Evolutionary conservation across 2,329 filamentous ascomycete genomes (phyloP).

Genomic region (Botrytis sinoallii): DNA sequence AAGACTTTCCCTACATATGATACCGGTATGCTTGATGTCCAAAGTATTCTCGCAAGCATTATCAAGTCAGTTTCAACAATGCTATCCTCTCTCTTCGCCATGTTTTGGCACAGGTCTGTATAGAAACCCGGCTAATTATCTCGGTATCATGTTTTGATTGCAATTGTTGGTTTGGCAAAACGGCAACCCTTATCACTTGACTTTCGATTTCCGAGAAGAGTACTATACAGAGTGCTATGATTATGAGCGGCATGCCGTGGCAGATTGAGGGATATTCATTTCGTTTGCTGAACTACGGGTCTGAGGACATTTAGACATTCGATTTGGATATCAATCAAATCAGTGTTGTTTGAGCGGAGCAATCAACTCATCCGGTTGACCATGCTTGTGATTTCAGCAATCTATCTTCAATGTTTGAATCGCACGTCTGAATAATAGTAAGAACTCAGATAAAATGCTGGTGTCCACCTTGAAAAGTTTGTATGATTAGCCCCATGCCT

Average conservation of each 20-base stretch:
- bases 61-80: not conserved
- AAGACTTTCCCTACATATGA: too few species aligned
- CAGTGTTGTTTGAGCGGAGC: not conserved
- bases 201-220: not conserved
- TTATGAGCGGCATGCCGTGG: not conserved
- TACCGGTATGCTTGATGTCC: too few species aligned
- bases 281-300: not conserved
- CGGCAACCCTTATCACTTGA: not conserved
- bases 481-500: accelerated
- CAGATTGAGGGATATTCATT: not conserved
- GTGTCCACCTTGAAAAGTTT: not conserved
- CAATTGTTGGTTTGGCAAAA: not conserved
- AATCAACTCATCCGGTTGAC: not conserved
- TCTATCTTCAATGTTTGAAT: not conserved
- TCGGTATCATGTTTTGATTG: too few species aligned
- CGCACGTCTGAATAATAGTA: not conserved
- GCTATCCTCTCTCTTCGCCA: not conserved
- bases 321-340: not conserved
- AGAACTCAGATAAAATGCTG: not conserved
- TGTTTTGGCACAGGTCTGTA: not conserved
- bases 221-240: not conserved
- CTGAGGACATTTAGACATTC: accelerated
- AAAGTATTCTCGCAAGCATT: too few species aligned
- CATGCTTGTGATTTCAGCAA: not conserved
- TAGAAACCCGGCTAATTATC: not conserved